A percentile compares a stretch with the other conserved stretches of the same genome.
Conservation (phyloP, 257 asterid genomes). For the Solanum bukasovii region DNA sequence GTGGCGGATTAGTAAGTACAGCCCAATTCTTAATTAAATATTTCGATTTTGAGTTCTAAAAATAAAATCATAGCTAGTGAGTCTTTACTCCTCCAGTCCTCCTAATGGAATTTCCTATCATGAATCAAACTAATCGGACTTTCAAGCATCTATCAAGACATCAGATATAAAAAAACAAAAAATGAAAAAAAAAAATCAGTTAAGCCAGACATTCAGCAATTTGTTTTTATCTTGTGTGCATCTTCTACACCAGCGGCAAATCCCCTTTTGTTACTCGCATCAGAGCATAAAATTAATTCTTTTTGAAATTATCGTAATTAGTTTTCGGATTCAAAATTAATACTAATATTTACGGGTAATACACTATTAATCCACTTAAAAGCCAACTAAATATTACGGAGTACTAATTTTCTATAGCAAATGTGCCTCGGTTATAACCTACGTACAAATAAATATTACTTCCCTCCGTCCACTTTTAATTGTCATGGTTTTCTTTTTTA, state of each 20-base stretch:
- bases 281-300: not conserved
- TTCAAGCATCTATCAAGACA: not conserved
- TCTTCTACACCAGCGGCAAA: not conserved
- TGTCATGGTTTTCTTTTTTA: no score
- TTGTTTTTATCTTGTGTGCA: not conserved
- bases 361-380: not conserved
- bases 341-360: not conserved
- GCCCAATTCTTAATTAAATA: no score
- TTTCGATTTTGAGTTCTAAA: no score
- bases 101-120: no score
- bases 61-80: not conserved
- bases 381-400: not conserved
- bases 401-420: not conserved
- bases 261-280: not conserved
- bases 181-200: no score
- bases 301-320: not conserved
- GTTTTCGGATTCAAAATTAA: not conserved
- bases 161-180: no score
- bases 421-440: not conserved
- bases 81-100: not conserved
- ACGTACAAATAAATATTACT: not conserved
- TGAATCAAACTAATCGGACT: no score
- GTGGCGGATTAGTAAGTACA: not conserved
- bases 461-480: no score
- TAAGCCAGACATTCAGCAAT: not conserved